phyloP scores from a whole-genome alignment of 495 filamentous ascomycete species.

The Chaetomium fimeti region DNA sequence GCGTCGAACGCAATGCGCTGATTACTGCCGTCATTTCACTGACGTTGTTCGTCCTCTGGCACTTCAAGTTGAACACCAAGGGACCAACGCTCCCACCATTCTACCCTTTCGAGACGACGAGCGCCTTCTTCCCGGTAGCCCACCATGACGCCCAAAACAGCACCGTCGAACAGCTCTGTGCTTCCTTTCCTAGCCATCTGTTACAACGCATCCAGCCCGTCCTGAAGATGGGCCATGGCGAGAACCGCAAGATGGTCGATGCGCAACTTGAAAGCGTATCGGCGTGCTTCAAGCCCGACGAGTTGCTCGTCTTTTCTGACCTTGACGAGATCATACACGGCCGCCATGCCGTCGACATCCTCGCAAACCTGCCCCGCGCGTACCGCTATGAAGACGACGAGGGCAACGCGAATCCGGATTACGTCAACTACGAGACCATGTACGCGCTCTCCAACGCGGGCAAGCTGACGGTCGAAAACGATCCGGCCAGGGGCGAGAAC shows the following conservation, averaged over 20 bases:
- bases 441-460: slow-evolving; percentile 12
- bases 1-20: not conserved
- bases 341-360: slow-evolving; percentile 41
- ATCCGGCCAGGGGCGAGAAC: slow-evolving; percentile 24
- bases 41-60: not conserved
- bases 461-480: slow-evolving; percentile 24
- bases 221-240: slow-evolving; percentile 33
- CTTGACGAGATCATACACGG: slow-evolving; percentile 36
- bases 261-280: slow-evolving; percentile 29
- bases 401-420: slow-evolving; percentile 15
- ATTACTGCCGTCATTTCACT: not conserved
- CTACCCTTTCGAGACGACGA: slow-evolving; percentile 23
- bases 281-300: slow-evolving; percentile 29
- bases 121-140: slow-evolving; percentile 22
- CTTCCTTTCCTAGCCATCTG: slow-evolving; percentile 28
- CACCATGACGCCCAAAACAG: slow-evolving; percentile 7
- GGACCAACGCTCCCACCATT: not conserved
- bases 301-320: slow-evolving; percentile 50
- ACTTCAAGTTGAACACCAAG: not conserved
- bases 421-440: slow-evolving; percentile 18
- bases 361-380: slow-evolving; percentile 29
- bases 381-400: slow-evolving; percentile 8
- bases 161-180: slow-evolving; percentile 24
- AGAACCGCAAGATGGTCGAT: slow-evolving; percentile 21
- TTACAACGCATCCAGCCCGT: slow-evolving; percentile 28